Evolutionary conservation across 2,329 filamentous ascomycete species (phyloP), one percentile per base, ranked within the genome.

Genomic region (Leptographium radiaticola): DNA sequence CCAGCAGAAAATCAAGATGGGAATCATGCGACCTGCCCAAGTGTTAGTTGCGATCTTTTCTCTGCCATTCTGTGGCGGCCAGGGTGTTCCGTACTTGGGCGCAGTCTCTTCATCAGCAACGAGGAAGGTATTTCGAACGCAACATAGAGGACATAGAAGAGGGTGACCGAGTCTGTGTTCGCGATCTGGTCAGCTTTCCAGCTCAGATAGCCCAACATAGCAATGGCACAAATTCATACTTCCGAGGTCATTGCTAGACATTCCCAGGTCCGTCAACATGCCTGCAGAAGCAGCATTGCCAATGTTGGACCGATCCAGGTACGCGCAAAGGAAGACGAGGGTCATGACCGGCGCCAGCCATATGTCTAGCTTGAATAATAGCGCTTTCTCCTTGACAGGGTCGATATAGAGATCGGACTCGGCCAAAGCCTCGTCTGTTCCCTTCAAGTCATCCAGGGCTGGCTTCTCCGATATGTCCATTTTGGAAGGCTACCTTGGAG

Each of bases 281-380:
- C 55, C 57, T 9, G 47, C 51, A 25, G 44, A 43, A 34, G 42
- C 51, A 34, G 53, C 57, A 33, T 57, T 57, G 53, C 55, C 55
- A 49, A 57, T 57, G 53, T 57, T 57, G 46, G 45, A 45, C 8
- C 55, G 52, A 46, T 57, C 55, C 36, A 57, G 51, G 30, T 16
- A 54, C 42, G 25, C n/a, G 33, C 20, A 50, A 33, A 56, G 42
- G 44, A 49, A 53, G 18, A 53, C 18, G 18, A 53, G 13, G 6
- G 30, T 42, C 20, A 49, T 31, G 20, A 53, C 5, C 16, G 51
- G 51, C 38, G n/a, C 4, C 8, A 53, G 7, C 12, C 30, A 34
- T 6, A 49, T n/a, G 36, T 57, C 55, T 8, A 55, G 44, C 30
- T 57, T 57, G 20, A 51, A 50, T 30, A 55, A 33, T 8, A 57